Base-by-base conservation (phyloP, 2,329 filamentous ascomycete species). In the Ustulina deusta region DNA sequence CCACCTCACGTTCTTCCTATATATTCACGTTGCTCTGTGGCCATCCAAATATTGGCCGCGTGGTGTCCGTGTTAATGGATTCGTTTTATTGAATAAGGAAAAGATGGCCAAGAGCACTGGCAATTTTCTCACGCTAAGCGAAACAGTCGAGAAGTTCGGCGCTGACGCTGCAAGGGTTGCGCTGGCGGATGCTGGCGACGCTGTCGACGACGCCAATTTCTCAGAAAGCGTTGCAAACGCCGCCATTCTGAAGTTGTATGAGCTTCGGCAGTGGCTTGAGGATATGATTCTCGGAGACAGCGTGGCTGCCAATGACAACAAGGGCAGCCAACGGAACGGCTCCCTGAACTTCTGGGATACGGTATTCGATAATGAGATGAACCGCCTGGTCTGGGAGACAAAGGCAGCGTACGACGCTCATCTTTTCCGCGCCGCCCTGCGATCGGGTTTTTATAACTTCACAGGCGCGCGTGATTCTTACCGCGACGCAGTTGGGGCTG, bases 31-130 rank as follows among this genome's bases (percentile, higher is more conserved):
- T 71, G 96, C 96, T 11, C 86, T 98, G 48, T 98, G 67, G 88
- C 95, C 79, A 97, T 44, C 40, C 40, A 2, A 44, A 44, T 44
- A 94, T 84, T 97, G 94, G 94, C 96, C 95, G 13, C 87, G 87
- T 60, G 90, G 90, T 70, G 86, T 98, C 73, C 92, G 96, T 72
- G 90, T 92, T 70, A 99, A 99, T 78, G 96, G 96, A 1, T 95
- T 98, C 82, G 83, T 98, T 76, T 89, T 97, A 80, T 86, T 99
- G 71, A 99, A 99, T 79, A 95, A 95, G 57, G 93, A 97, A 79
- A 99, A 99, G 88, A 99, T 99, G 96, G 92, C 90, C 79, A 99
- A 99, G 85, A 95, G 91, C 63, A 97, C 94, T 0, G 96, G 96
- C 70, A 99, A 98, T 83, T 99, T 99, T 84, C 86, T 99, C 79